These are phyloP conservation scores for Fagopyrum esculentum DNA, from an alignment of 148 eudicot species.

Conservation along the genomic window DNA sequence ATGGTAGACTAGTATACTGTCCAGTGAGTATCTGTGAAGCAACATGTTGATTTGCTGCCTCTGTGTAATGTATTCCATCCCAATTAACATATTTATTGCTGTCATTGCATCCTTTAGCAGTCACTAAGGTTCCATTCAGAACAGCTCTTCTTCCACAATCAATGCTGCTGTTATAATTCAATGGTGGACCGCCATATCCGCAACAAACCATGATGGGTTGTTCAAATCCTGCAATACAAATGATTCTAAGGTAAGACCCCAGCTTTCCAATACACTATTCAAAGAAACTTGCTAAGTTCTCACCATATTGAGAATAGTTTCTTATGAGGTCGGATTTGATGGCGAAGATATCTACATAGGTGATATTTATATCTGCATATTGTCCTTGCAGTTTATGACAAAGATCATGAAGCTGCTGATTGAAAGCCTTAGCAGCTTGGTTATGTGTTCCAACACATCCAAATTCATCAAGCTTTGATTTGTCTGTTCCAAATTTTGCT, in stretches of 20 bases:
- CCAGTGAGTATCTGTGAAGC: slow-evolving; percentile 44
- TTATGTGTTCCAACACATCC: slow-evolving; percentile 26
- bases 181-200: slow-evolving; percentile 27
- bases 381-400: slow-evolving; percentile 35
- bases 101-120: slow-evolving; percentile 17
- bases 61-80: slow-evolving; percentile 63
- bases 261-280: background rate
- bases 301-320: slow-evolving; percentile 46
- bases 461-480: slow-evolving; percentile 24
- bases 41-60: slow-evolving; percentile 46
- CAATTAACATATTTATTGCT: slow-evolving; percentile 33
- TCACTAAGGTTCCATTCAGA: slow-evolving; percentile 19
- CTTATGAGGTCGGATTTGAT: slow-evolving; percentile 45
- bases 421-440: slow-evolving; percentile 38
- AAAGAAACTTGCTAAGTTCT: slow-evolving; percentile 6
- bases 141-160: slow-evolving; percentile 19
- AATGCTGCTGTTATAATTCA: slow-evolving; percentile 20
- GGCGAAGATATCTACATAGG: slow-evolving; percentile 44
- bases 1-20: slow-evolving; percentile 15
- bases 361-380: slow-evolving; percentile 39
- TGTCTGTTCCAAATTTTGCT: slow-evolving; percentile 19
- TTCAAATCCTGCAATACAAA: slow-evolving; percentile 19
- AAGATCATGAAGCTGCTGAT: slow-evolving; percentile 49
- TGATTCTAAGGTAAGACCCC: background rate
- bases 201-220: slow-evolving; percentile 24